These are phyloP conservation scores for Inonotus hispidus DNA, from an alignment of 1,284 basidiomycete genomes.

Conservation along the genomic window DNA sequence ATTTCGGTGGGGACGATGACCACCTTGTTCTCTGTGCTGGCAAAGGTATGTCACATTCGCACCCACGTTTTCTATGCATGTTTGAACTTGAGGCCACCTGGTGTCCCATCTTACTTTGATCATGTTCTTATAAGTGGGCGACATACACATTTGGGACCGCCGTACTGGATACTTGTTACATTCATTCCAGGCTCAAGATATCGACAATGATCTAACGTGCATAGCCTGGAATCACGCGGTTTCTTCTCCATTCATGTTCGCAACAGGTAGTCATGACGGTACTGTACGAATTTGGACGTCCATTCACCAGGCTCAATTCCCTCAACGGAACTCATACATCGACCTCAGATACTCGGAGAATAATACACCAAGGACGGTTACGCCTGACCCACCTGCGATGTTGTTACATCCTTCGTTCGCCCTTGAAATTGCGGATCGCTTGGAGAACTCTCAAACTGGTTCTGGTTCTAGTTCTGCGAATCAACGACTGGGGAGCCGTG, in stretches of 20 bases:
- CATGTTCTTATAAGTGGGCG: constrained; percentile 45
- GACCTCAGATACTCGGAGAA: constrained; percentile 12
- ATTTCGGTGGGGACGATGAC: constrained; percentile 73
- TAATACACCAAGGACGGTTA: constrained; percentile 10
- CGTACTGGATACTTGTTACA: constrained; percentile 66
- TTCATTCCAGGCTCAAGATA: constrained; percentile 51
- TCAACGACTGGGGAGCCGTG: neutral
- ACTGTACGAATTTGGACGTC: constrained; percentile 63
- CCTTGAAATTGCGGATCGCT: constrained; percentile 5
- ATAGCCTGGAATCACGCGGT: constrained; percentile 68
- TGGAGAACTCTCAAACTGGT: neutral
- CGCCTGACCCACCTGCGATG: constrained; percentile 6
- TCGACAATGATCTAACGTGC: constrained; percentile 65
- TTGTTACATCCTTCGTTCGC: constrained; percentile 3
- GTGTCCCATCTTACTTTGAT: constrained; percentile 6
- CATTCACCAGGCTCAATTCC: neutral
- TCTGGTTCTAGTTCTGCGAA: neutral
- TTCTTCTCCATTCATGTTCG: constrained; percentile 69
- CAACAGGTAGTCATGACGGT: constrained; percentile 73
- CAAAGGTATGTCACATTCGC: constrained; percentile 44
- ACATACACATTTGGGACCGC: constrained; percentile 81
- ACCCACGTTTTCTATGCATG: neutral
- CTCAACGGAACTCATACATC: constrained; percentile 9
- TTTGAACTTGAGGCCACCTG: neutral
- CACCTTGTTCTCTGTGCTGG: constrained; percentile 72